These are phyloP conservation scores for Tripterygium wilfordii DNA, from an alignment of 177 flowering plant genomes.

Conservation along the genomic window DNA sequence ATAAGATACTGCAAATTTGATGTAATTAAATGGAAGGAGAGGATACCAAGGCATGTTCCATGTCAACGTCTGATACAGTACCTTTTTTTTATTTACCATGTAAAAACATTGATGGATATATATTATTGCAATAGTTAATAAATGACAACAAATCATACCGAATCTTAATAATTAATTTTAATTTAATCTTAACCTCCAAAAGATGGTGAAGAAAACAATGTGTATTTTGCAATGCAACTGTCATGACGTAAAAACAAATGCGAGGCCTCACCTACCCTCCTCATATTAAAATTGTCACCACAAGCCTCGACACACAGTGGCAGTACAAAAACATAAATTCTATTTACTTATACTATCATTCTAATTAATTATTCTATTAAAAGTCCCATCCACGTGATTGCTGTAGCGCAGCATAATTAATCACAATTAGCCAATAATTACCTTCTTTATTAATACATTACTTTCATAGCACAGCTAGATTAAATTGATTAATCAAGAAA, in stretches of 20 bases:
- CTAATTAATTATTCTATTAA: background rate
- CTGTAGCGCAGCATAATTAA: conserved; percentile 10
- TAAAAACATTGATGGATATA: too few species aligned
- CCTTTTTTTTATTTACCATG: too few species aligned
- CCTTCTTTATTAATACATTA: background rate
- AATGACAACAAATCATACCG: background rate
- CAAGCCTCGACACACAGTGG: conserved; percentile 2
- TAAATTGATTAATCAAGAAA: too few species aligned
- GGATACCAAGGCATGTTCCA: too few species aligned
- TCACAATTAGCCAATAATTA: background rate
- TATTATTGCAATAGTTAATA: too few species aligned
- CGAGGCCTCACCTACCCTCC: conserved; percentile 11
- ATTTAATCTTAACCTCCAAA: conserved; percentile 5
- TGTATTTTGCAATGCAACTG: conserved; percentile 3
- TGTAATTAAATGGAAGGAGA: too few species aligned
- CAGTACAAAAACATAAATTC: conserved; percentile 7
- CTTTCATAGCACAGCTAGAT: too few species aligned
- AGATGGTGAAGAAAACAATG: conserved; percentile 16
- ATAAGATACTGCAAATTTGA: too few species aligned
- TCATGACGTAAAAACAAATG: conserved; percentile 6
- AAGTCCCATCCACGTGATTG: conserved; percentile 19
- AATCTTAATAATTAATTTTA: background rate
- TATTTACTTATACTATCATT: background rate
- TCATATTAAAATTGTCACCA: background rate
- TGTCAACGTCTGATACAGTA: too few species aligned